These are phyloP conservation scores for Capsicum rhomboideum DNA, from an alignment of 257 asterid genomes.

Conservation along the genomic window DNA sequence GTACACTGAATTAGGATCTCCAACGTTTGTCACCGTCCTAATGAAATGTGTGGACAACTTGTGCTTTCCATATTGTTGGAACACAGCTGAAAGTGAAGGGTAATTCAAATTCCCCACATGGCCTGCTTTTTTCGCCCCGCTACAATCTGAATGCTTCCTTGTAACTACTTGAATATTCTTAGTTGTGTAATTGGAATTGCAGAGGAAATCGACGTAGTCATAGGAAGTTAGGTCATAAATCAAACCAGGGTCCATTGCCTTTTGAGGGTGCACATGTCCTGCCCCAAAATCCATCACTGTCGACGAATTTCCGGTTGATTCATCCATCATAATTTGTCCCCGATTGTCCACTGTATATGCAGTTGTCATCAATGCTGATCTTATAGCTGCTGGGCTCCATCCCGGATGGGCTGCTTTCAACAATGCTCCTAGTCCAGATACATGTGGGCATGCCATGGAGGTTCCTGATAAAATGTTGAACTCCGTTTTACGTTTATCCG, in stretches of 20 bases:
- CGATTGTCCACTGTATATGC: slow-evolving; percentile 65
- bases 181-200: slow-evolving; percentile 65
- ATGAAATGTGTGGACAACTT: slow-evolving; percentile 75
- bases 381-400: slow-evolving; percentile 89
- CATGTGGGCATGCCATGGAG: slow-evolving; percentile 94
- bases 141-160: slow-evolving; percentile 45
- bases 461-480: slow-evolving; percentile 82
- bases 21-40: slow-evolving; percentile 70
- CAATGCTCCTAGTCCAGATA: slow-evolving; percentile 75
- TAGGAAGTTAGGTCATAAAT: slow-evolving; percentile 54
- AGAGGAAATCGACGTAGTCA: slow-evolving; percentile 69
- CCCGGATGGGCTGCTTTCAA: slow-evolving; percentile 87
- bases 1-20: slow-evolving; percentile 45
- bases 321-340: slow-evolving; percentile 63
- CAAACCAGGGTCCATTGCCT: slow-evolving; percentile 87
- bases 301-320: slow-evolving; percentile 63
- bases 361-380: slow-evolving; percentile 87
- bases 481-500: slow-evolving; percentile 62
- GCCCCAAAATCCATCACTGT: slow-evolving; percentile 82
- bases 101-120: slow-evolving; percentile 75
- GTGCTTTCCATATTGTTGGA: slow-evolving; percentile 59
- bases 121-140: slow-evolving; percentile 66
- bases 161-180: slow-evolving; percentile 50
- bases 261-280: slow-evolving; percentile 83
- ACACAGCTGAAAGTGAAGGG: slow-evolving; percentile 64